Conservation (phyloP, 2,329 filamentous ascomycete genomes). For the Aureobasidium sp. region DNA sequence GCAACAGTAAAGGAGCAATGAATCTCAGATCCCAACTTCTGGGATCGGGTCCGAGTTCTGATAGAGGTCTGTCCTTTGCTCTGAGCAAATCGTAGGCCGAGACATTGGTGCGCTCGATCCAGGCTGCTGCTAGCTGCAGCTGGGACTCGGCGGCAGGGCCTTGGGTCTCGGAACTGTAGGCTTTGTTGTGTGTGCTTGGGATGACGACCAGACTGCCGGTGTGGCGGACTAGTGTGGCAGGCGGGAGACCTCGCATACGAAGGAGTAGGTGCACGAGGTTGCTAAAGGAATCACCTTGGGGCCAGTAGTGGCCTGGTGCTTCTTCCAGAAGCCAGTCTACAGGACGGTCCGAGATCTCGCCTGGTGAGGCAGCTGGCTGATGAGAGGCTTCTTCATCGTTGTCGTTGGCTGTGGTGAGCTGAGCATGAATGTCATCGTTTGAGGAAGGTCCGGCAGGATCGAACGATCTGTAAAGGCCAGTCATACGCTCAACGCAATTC, state of each 20-base stretch:
- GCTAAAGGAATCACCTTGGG: constrained; percentile 50
- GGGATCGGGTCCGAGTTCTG: neutral
- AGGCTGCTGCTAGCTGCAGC: constrained; percentile 4
- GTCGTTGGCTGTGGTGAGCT: neutral
- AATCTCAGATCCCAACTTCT: constrained; percentile 12
- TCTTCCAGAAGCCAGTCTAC: constrained; percentile 47
- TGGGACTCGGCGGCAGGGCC: constrained; percentile 1
- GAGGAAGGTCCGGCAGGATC: constrained; percentile 12
- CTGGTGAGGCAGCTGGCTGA: neutral
- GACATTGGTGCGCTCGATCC: constrained; percentile 8
- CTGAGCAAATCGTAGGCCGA: neutral
- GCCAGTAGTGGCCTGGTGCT: constrained; percentile 43
- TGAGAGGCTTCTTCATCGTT: neutral
- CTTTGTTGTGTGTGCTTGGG: constrained; percentile 9
- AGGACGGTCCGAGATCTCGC: constrained; percentile 14
- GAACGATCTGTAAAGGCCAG: constrained; percentile 42
- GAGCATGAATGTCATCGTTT: neutral
- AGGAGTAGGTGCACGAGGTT: constrained; percentile 51
- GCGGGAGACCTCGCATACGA: constrained; percentile 46
- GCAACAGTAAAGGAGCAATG: constrained; percentile 11
- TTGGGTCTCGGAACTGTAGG: constrained; percentile 3
- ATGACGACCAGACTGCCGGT: constrained; percentile 28
- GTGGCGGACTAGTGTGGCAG: constrained; percentile 28
- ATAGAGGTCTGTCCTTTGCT: neutral
- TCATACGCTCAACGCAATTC: constrained; percentile 52